These are phyloP conservation scores for Carex parvula DNA, from an alignment of 176 grass and related monocot genomes.

Conservation along the genomic window DNA sequence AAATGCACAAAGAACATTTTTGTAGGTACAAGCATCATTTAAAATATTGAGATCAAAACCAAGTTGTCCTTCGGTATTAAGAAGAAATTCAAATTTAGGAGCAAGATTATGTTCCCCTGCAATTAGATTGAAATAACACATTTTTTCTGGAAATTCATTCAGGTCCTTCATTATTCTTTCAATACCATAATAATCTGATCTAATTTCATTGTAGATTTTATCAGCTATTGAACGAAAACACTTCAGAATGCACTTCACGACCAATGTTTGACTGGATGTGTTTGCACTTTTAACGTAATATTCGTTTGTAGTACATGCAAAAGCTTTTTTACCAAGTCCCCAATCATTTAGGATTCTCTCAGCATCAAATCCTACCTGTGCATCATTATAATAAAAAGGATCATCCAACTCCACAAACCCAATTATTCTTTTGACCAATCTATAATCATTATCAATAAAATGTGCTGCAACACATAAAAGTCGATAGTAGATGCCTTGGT, in stretches of 20 bases:
- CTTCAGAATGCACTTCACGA: neutral
- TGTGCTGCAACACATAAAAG: neutral
- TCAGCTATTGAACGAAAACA: neutral
- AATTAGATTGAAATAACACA: neutral
- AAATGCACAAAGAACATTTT: no score
- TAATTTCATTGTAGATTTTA: neutral
- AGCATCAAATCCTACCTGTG: no score
- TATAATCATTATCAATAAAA: neutral
- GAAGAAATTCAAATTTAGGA: neutral
- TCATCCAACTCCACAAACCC: neutral
- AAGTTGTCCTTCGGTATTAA: no score
- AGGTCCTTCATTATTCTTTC: neutral
- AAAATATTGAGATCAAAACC: no score
- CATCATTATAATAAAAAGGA: no score
- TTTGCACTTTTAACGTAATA: neutral
- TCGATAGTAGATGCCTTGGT: no score
- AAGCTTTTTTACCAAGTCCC: neutral
- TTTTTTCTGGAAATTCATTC: neutral
- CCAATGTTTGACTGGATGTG: no score
- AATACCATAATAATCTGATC: no score
- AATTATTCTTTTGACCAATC: neutral
- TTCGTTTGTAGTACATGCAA: neutral
- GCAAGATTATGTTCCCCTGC: neutral
- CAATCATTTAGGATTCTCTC: neutral
- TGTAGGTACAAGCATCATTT: no score